Evolutionary conservation across 192 early-diverging fungal genomes (phyloP).

Genomic region (Geosiphon pyriformis): DNA sequence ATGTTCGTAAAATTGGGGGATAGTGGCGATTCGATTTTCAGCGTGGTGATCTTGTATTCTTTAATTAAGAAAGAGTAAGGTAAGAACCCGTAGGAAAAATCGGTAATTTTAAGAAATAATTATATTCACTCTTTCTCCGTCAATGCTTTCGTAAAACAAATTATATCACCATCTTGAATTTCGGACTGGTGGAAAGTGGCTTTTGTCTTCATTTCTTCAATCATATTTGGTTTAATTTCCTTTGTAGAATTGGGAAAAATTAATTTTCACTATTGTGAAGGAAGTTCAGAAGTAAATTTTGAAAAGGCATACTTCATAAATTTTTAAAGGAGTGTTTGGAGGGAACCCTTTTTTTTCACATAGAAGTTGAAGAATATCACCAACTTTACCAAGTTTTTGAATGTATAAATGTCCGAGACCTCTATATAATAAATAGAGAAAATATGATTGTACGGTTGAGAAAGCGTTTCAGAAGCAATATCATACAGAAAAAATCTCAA

Average conservation of each 20-base stretch:
- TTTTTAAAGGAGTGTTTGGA: constrained; percentile 47
- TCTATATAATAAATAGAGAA: constrained; percentile 17
- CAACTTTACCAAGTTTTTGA: constrained; percentile 45
- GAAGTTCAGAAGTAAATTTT: not conserved
- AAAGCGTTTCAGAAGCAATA: constrained; percentile 1
- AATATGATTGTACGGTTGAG: not conserved
- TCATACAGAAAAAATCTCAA: not conserved
- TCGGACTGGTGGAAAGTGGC: constrained; percentile 69
- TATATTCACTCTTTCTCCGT: constrained; percentile 42
- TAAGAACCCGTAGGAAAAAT: not conserved
- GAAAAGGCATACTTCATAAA: constrained; percentile 54
- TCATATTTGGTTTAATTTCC: constrained; percentile 93
- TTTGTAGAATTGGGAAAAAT: constrained; percentile 22
- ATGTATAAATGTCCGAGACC: constrained; percentile 55
- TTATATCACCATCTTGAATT: constrained; percentile 91
- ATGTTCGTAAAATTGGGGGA: constrained; percentile 74
- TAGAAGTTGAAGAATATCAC: constrained; percentile 54
- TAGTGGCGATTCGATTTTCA: constrained; percentile 37
- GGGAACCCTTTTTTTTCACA: constrained; percentile 50
- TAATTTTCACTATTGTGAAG: not conserved
- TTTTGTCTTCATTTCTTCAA: constrained; percentile 67
- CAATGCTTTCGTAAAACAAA: constrained; percentile 68
- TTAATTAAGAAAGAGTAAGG: not conserved
- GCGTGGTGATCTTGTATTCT: constrained; percentile 34
- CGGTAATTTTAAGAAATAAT: not conserved